Evolutionary conservation across 768 basidiomycete species (phyloP).

Genomic region (Leccinum truebloodii): DNA sequence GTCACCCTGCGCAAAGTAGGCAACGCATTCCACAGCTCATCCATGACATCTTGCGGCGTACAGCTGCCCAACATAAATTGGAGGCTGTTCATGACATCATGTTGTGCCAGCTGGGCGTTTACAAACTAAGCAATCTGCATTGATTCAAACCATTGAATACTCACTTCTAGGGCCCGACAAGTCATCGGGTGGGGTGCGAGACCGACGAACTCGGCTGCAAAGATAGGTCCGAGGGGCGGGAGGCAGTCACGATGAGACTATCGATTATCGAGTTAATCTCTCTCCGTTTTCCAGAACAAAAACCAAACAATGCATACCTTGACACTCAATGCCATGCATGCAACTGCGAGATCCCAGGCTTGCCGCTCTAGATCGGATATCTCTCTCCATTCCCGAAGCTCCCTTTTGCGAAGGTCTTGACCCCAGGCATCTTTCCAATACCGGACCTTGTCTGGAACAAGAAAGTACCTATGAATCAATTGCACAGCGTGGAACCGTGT

Average conservation of each 20-base stretch:
- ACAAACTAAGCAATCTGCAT: neutral
- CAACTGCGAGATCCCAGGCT: slow-evolving; percentile 61
- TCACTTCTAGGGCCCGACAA: slow-evolving; percentile 57
- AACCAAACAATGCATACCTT: slow-evolving; percentile 44
- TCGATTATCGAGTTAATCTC: neutral
- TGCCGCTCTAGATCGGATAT: slow-evolving; percentile 29
- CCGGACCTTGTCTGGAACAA: slow-evolving; percentile 30
- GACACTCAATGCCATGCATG: slow-evolving; percentile 58
- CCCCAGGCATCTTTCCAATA: slow-evolving; percentile 13
- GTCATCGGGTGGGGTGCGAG: slow-evolving; percentile 49
- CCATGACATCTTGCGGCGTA: slow-evolving; percentile 50
- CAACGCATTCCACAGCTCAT: slow-evolving; percentile 58
- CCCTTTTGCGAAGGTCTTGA: neutral
- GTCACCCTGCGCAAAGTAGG: slow-evolving; percentile 50
- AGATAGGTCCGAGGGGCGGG: slow-evolving; percentile 53
- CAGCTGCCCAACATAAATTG: slow-evolving; percentile 53
- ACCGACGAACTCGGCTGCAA: slow-evolving; percentile 48
- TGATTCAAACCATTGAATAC: neutral
- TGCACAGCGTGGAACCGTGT: slow-evolving; percentile 68
- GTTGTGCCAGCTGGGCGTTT: slow-evolving; percentile 48
- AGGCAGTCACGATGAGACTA: slow-evolving; percentile 69
- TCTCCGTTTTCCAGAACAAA: neutral
- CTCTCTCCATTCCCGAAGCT: neutral
- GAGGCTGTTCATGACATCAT: slow-evolving; percentile 52
- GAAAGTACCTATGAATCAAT: slow-evolving; percentile 59